Conservation (phyloP, 2,329 filamentous ascomycete species). For the Monascus ruber region DNA sequence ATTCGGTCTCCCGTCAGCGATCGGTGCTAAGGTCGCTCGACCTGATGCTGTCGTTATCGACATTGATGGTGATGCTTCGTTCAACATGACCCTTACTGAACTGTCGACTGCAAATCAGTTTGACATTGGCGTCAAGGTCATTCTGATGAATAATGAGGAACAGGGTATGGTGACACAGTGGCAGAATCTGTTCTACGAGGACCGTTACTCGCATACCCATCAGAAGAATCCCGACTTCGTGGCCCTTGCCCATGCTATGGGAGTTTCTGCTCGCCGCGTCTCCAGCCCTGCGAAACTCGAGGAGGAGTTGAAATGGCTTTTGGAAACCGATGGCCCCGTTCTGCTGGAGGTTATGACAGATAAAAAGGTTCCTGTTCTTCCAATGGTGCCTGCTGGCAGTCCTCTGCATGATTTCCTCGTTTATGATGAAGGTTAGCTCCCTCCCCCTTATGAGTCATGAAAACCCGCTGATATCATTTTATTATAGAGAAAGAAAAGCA, state of each 20-base stretch:
- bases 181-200: conserved; percentile 96
- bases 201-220: conserved; percentile 83
- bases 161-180: conserved; percentile 99
- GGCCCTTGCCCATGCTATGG: conserved; percentile 86
- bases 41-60: conserved; percentile 81
- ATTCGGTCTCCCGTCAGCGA: conserved; percentile 84
- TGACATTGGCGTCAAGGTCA: conserved; percentile 91
- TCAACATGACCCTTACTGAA: conserved; percentile 97
- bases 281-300: conserved; percentile 65
- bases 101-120: conserved; percentile 88
- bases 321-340: conserved; percentile 80
- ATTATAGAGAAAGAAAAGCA: conserved; percentile 54
- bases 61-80: conserved; percentile 96
- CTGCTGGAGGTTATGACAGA: conserved; percentile 87
- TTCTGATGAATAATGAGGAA: conserved; percentile 92
- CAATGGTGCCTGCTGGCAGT: conserved; percentile 86
- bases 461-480: conserved; percentile 4
- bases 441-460: conserved; percentile 1
- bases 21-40: conserved; percentile 80
- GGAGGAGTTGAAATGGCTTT: conserved; percentile 74
- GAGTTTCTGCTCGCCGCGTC: conserved; percentile 62
- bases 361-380: conserved; percentile 68
- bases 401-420: conserved; percentile 88
- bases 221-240: conserved; percentile 94
- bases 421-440: conserved; percentile 61